Conservation (phyloP, 371 early-diverging fungal genomes). For the Entomophthora muscae region DNA sequence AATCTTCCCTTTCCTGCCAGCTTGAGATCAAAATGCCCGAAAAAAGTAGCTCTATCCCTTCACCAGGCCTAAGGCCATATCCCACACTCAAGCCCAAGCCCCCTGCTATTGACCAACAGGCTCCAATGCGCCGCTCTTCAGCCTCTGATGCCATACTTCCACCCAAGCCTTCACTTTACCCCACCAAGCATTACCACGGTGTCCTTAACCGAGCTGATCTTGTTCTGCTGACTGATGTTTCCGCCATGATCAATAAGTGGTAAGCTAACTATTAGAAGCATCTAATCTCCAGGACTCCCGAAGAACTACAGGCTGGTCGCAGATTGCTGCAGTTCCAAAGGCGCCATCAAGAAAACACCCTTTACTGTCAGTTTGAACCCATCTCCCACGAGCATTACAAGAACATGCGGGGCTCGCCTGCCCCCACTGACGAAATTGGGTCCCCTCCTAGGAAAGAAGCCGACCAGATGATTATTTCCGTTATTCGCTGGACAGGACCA, state of each 20-base stretch:
- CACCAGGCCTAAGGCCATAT: neutral
- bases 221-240: neutral
- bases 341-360: neutral
- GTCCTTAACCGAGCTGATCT: conserved; percentile 6
- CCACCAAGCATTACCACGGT: neutral
- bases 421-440: neutral
- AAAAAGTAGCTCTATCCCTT: neutral
- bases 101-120: neutral
- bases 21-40: neutral
- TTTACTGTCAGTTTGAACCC: neutral
- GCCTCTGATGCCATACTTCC: neutral
- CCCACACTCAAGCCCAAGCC: neutral
- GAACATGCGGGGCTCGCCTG: neutral
- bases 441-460: neutral
- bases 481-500: neutral
- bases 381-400: conserved; percentile 1
- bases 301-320: neutral
- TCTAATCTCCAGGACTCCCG: neutral
- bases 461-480: conserved; percentile 3
- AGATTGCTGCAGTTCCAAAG: neutral
- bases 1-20: neutral
- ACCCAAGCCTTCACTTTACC: neutral
- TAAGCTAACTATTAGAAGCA: neutral
- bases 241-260: neutral
- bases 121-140: neutral